Conservation (phyloP, 2,329 filamentous ascomycete genomes). For the Arthrobotrys sphaeroides region DNA sequence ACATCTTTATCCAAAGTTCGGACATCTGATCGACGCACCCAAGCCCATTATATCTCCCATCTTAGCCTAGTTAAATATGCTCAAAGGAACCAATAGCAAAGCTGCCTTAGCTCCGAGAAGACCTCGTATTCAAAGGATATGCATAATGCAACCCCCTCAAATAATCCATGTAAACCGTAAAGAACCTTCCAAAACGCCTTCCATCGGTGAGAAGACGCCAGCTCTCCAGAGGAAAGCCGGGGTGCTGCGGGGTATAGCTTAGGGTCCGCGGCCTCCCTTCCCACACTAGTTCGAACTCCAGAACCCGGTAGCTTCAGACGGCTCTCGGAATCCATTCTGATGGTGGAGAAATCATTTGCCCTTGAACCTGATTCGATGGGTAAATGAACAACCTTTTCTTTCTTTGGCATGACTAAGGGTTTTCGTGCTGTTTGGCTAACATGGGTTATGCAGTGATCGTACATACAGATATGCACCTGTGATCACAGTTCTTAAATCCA, state of each 20-base stretch:
- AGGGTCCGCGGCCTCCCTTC: constrained; percentile 30
- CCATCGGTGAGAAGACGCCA: constrained; percentile 33
- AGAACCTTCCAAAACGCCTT: constrained; percentile 48
- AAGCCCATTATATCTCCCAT: neutral
- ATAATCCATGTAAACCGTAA: constrained; percentile 10
- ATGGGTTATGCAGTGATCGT: constrained; percentile 1
- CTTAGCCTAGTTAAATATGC: neutral
- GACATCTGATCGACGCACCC: constrained; percentile 33
- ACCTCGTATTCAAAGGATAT: constrained; percentile 35
- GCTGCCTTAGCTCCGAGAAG: constrained; percentile 6
- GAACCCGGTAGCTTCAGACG: constrained; percentile 31
- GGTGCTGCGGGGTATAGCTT: constrained; percentile 46
- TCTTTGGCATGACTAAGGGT: neutral
- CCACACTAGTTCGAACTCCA: constrained; percentile 1
- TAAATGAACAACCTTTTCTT: constrained; percentile 12
- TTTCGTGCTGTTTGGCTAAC: neutral
- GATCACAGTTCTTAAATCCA: neutral
- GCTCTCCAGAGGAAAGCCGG: constrained; percentile 10
- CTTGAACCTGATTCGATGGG: constrained; percentile 19
- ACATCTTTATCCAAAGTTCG: constrained; percentile 44
- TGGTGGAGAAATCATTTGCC: constrained; percentile 42
- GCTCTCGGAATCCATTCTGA: constrained; percentile 35
- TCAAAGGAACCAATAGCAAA: constrained; percentile 16
- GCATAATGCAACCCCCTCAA: constrained; percentile 5
- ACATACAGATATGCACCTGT: neutral